A percentile compares a stretch with the other conserved stretches of the same genome.
Evolutionary conservation across 331 rosid genomes (phyloP).

Genomic region (Acacia concinna): DNA sequence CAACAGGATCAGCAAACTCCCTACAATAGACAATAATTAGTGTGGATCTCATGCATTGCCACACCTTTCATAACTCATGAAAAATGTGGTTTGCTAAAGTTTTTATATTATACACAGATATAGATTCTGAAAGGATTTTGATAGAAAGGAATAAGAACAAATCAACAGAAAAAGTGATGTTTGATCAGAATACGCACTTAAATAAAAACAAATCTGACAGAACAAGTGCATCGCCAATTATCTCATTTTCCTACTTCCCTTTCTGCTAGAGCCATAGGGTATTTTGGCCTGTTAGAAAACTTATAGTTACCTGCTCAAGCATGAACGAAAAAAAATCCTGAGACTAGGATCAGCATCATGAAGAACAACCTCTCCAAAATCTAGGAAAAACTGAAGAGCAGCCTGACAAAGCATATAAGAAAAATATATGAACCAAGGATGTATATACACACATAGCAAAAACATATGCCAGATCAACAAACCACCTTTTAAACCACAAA

Average conservation of each 20-base stretch:
- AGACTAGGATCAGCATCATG: constrained; percentile 97
- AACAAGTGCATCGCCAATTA: neutral
- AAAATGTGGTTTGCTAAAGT: neutral
- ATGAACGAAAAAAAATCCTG: constrained; percentile 76
- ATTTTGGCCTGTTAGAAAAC: neutral
- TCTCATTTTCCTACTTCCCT: neutral
- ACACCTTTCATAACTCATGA: neutral
- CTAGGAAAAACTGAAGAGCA: constrained; percentile 89
- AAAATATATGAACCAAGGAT: constrained; percentile 17
- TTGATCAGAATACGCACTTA: constrained; percentile 2
- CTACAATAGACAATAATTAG: constrained; percentile 44
- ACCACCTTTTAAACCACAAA: neutral
- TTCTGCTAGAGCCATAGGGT: neutral
- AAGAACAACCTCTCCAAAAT: constrained; percentile 85
- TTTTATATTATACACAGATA: neutral
- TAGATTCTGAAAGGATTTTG: neutral
- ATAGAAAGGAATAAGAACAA: neutral
- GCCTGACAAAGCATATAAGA: constrained; percentile 47
- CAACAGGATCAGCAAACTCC: constrained; percentile 92
- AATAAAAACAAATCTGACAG: neutral
- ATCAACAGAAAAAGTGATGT: neutral
- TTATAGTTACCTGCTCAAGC: constrained; percentile 80
- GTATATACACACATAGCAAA: neutral
- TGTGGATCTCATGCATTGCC: neutral
- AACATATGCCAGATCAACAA: neutral